Evolutionary conservation across 441 rosid genomes (phyloP).

Genomic region (Aquilaria agallochum): DNA sequence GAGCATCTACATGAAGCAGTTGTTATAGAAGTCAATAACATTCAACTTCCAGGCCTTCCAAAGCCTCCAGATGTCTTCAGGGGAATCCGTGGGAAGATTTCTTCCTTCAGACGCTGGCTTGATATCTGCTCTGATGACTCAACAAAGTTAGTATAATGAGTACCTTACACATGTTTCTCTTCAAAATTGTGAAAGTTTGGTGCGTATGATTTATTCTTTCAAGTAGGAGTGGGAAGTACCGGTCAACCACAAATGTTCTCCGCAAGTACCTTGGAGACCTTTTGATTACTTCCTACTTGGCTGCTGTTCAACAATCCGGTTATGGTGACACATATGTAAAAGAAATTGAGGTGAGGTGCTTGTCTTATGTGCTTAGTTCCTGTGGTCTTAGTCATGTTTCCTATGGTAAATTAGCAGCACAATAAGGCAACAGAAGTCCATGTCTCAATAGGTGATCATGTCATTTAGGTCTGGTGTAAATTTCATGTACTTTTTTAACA

Average conservation of each 20-base stretch:
- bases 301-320: constrained; percentile 64
- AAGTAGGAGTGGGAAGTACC: constrained; percentile 65
- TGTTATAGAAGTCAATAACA: constrained; percentile 48
- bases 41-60: constrained; percentile 77
- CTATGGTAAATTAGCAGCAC: no score
- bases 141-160: constrained; percentile 47
- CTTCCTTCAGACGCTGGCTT: constrained; percentile 82
- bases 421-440: no score
- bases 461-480: no score
- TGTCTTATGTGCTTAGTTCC: not conserved
- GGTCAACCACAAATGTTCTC: constrained; percentile 52
- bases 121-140: constrained; percentile 84
- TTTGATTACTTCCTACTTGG: constrained; percentile 73
- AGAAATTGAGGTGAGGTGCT: constrained; percentile 77
- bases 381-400: no score
- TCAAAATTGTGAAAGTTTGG: no score
- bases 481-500: no score
- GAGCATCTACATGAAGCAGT: constrained; percentile 45
- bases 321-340: constrained; percentile 71
- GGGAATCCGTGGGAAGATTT: constrained; percentile 72
- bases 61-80: constrained; percentile 77
- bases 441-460: no score
- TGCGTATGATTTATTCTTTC: not conserved
- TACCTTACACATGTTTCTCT: constrained; percentile 4
- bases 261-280: constrained; percentile 93